Evolutionary conservation across 2,329 filamentous ascomycete species (phyloP).

Genomic region (Stagonosporopsis rhizophila): DNA sequence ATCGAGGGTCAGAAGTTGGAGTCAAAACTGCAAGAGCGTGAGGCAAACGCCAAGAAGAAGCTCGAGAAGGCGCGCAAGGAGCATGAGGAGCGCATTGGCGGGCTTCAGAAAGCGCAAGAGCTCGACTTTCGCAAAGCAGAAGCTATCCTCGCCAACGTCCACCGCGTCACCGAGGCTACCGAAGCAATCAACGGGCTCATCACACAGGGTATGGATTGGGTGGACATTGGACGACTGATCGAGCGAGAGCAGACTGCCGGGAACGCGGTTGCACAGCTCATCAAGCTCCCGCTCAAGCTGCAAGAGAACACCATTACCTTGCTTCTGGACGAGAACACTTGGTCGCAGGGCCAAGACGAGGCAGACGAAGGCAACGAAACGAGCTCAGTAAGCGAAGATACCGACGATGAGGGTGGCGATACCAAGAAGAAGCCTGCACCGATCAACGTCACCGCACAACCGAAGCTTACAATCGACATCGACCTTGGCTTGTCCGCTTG

Average conservation of each 20-base stretch:
- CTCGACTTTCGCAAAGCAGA: conserved; percentile 87
- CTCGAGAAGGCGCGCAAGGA: conserved; percentile 84
- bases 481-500: conserved; percentile 83
- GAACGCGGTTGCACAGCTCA: conserved; percentile 86
- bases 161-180: conserved; percentile 90
- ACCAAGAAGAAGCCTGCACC: conserved; percentile 56
- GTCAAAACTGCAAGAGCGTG: conserved; percentile 80
- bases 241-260: conserved; percentile 81
- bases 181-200: conserved; percentile 93
- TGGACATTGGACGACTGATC: conserved; percentile 85
- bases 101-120: conserved; percentile 79
- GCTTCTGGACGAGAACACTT: conserved; percentile 73
- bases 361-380: conserved; percentile 63
- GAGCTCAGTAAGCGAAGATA: conserved; percentile 71
- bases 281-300: conserved; percentile 85
- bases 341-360: conserved; percentile 67
- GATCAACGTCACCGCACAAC: conserved; percentile 46
- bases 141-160: conserved; percentile 88
- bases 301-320: conserved; percentile 89
- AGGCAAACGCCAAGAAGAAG: conserved; percentile 81
- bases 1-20: conserved; percentile 93
- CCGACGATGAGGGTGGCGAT: conserved; percentile 64
- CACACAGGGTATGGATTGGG: conserved; percentile 96
- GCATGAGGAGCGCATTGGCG: conserved; percentile 84
- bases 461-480: conserved; percentile 76